These are phyloP conservation scores for Sporothrix dimorphospora DNA, from an alignment of 2,329 filamentous ascomycete genomes.

Conservation along the genomic window DNA sequence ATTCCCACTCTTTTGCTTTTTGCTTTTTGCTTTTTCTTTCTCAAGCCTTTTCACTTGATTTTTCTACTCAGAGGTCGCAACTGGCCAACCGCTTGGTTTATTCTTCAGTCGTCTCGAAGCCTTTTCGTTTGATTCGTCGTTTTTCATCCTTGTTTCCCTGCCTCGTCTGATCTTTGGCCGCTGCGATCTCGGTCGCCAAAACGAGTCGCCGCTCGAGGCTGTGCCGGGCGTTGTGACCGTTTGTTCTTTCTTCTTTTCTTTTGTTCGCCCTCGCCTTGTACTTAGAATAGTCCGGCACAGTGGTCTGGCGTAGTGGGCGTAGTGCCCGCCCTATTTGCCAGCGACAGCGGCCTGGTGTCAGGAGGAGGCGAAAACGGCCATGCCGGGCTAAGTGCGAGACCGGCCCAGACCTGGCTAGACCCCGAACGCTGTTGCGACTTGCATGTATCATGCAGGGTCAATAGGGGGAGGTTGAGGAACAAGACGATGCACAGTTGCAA, in stretches of 20 bases:
- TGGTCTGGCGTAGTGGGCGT: too few species aligned
- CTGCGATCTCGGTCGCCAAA: conserved; percentile 9
- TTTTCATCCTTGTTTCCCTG: not conserved
- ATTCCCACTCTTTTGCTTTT: not conserved
- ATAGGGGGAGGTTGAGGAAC: not conserved
- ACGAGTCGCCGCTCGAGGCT: conserved; percentile 11
- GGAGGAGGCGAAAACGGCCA: conserved; percentile 19
- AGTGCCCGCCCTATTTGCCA: not conserved
- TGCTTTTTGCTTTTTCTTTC: not conserved
- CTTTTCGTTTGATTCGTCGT: not conserved
- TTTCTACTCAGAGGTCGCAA: too few species aligned
- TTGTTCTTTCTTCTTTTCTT: not conserved
- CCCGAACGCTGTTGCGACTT: not conserved
- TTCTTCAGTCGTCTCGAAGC: too few species aligned
- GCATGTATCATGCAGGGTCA: not conserved
- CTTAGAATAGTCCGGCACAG: not conserved
- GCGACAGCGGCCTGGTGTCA: not conserved
- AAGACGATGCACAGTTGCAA: too few species aligned
- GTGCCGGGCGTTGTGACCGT: conserved; percentile 14
- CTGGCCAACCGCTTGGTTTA: too few species aligned
- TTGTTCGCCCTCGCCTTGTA: not conserved
- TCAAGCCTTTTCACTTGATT: too few species aligned
- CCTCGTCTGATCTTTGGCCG: not conserved
- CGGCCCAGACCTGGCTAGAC: conserved; percentile 17
- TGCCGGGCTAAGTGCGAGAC: conserved; percentile 10